Percentiles rank a stretch among this genome's conserved stretches.
These are phyloP conservation scores for Articulospora tetracladia DNA, from an alignment of 495 filamentous ascomycete species.

Conservation along the genomic window DNA sequence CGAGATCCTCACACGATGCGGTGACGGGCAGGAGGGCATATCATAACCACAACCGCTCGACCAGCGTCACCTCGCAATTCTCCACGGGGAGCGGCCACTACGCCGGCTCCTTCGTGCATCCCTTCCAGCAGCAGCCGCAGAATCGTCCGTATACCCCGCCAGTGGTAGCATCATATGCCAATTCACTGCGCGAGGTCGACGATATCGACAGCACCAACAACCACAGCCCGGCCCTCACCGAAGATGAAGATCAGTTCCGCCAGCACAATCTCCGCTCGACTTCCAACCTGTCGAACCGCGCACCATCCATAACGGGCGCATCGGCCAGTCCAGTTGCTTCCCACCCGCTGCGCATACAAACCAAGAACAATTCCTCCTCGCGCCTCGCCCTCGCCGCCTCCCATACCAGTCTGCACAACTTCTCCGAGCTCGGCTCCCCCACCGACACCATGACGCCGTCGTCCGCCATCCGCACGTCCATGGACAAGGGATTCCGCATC, in stretches of 20 bases:
- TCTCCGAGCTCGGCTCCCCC: constrained; percentile 22
- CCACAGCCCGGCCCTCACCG: constrained; percentile 38
- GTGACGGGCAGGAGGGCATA: constrained; percentile 26
- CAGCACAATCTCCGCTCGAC: constrained; percentile 16
- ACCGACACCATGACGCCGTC: constrained; percentile 19
- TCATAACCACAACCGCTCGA: constrained; percentile 46
- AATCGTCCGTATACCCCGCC: constrained; percentile 50
- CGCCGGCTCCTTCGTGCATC: constrained; percentile 47
- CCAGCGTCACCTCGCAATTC: constrained; percentile 45
- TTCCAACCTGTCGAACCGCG: constrained; percentile 33
- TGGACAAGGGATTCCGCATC: constrained; percentile 47
- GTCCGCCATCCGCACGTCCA: constrained; percentile 39
- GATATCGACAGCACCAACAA: constrained; percentile 32
- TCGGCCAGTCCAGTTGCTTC: constrained; percentile 21
- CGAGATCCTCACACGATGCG: constrained; percentile 26
- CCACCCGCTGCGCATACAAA: constrained; percentile 36
- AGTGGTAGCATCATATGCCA: constrained; percentile 40
- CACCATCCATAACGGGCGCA: constrained; percentile 35
- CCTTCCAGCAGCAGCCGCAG: constrained; percentile 50
- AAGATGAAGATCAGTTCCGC: constrained; percentile 41
- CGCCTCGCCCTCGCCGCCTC: constrained; percentile 32
- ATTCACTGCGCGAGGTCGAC: constrained; percentile 36
- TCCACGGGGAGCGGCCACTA: constrained; percentile 36
- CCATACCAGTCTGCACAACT: constrained; percentile 31
- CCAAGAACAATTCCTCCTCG: constrained; percentile 31